phyloP scores from a whole-genome alignment of 1,284 basidiomycete genomes.

The Ganoderma sinense region DNA sequence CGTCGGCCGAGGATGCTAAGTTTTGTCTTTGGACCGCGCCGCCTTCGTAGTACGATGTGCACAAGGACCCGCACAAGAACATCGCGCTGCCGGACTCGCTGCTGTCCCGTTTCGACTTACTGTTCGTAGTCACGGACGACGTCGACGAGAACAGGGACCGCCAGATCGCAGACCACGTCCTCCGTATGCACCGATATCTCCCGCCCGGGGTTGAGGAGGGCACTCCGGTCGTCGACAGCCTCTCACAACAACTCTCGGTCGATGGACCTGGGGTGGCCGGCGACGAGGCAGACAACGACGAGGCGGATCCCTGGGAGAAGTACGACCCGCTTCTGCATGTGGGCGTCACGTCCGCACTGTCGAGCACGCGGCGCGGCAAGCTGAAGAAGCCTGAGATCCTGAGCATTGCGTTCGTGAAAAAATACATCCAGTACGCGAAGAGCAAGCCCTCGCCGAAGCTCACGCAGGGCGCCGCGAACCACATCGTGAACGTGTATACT shows the following conservation, averaged over 20 bases:
- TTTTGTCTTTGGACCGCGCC: slow-evolving; percentile 1
- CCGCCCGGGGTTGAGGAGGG: slow-evolving; percentile 97
- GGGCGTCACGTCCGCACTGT: slow-evolving; percentile 61
- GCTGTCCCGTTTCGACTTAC: slow-evolving; percentile 97
- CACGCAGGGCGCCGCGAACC: slow-evolving; percentile 93
- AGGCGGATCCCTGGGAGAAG: slow-evolving; percentile 92
- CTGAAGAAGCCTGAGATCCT: slow-evolving; percentile 86
- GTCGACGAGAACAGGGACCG: slow-evolving; percentile 96
- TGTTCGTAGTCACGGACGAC: slow-evolving; percentile 98
- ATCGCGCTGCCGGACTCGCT: slow-evolving; percentile 98
- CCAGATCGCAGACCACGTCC: slow-evolving; percentile 95
- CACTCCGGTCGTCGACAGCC: slow-evolving; percentile 87
- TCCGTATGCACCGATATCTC: slow-evolving; percentile 97
- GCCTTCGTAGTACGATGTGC: slow-evolving; percentile 93
- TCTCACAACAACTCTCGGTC: slow-evolving; percentile 87
- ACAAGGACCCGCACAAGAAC: slow-evolving; percentile 99
- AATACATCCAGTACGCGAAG: slow-evolving; percentile 99
- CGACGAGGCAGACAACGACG: slow-evolving; percentile 62
- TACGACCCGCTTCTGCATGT: slow-evolving; percentile 96
- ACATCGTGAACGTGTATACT: slow-evolving; percentile 94
- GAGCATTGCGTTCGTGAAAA: slow-evolving; percentile 95
- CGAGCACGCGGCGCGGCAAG: slow-evolving; percentile 55
- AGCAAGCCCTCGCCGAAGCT: slow-evolving; percentile 85
- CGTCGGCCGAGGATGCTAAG: background rate
- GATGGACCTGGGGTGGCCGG: slow-evolving; percentile 74